These are phyloP conservation scores for Myxozyma neglecta DNA, from an alignment of 805 yeast genomes.

Conservation along the genomic window DNA sequence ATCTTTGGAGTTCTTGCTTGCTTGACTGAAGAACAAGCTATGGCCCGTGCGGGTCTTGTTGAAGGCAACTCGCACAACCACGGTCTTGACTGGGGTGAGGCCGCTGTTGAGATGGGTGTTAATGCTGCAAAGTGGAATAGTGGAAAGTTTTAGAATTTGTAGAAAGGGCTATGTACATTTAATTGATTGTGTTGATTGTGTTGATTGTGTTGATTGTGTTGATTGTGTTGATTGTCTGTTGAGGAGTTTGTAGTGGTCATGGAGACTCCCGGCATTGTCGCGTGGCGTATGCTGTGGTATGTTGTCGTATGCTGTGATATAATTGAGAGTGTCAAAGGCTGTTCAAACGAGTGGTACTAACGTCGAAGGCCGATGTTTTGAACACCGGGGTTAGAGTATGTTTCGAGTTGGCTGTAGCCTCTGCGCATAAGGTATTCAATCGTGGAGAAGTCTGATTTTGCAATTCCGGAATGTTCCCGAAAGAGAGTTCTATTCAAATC, in stretches of 20 bases:
- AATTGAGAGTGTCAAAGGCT: neutral
- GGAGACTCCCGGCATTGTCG: no score
- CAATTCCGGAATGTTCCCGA: conserved; percentile 52
- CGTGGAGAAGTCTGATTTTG: conserved; percentile 78
- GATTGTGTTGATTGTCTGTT: neutral
- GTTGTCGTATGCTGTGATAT: no score
- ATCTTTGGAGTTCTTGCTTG: conserved; percentile 94
- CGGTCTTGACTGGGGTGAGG: conserved; percentile 98
- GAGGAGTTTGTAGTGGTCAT: neutral
- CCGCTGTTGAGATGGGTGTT: conserved; percentile 90
- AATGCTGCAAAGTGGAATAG: conserved; percentile 36
- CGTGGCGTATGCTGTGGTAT: no score
- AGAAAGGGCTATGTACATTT: neutral
- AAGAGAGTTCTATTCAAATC: conserved; percentile 51
- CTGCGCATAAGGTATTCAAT: conserved; percentile 79
- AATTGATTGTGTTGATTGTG: neutral
- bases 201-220: neutral
- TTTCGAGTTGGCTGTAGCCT: conserved; percentile 70
- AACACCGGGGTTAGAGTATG: conserved; percentile 68
- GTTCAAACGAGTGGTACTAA: neutral
- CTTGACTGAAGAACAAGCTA: conserved; percentile 90
- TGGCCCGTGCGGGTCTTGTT: conserved; percentile 81
- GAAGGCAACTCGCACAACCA: conserved; percentile 78
- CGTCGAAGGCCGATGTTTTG: conserved; percentile 52
- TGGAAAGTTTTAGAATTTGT: conserved; percentile 17